Percentiles rank a stretch among this genome's conserved stretches.
phyloP scores from a whole-genome alignment of 169 alveolate genomes.

The Theileria sp. region DNA sequence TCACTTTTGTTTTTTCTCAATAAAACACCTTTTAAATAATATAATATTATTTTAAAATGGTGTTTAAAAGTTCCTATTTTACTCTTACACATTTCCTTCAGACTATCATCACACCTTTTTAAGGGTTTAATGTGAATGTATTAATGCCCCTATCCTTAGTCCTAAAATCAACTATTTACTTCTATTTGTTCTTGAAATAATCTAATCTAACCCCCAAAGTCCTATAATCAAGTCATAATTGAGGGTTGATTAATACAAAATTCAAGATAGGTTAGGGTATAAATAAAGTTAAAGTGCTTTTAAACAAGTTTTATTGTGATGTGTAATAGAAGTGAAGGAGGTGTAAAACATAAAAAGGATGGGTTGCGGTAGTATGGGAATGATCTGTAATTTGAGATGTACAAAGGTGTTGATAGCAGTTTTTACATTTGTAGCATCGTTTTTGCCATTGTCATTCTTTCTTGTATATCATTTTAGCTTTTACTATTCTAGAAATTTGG shows the following conservation, averaged over 20 bases:
- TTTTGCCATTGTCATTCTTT: conserved; percentile 37
- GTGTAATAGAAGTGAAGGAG: not conserved
- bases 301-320: not conserved
- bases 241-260: not conserved
- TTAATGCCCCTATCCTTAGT: not conserved
- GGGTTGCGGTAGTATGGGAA: conserved; percentile 9
- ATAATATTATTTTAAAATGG: not conserved
- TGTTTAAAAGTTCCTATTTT: not conserved
- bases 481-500: not conserved
- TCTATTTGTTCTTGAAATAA: not conserved
- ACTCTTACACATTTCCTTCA: not conserved
- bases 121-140: not conserved
- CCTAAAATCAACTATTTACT: not conserved
- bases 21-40: not conserved
- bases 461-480: conserved; percentile 28
- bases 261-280: not conserved
- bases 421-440: conserved; percentile 22
- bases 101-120: not conserved
- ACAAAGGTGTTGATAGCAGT: conserved; percentile 19
- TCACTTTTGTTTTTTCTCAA: not conserved
- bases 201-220: not conserved
- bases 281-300: not conserved
- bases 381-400: not conserved
- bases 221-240: not conserved
- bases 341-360: not conserved